A percentile compares a stretch with the other conserved stretches of the same genome.
These are phyloP conservation scores for Arabis alpina DNA, from an alignment of 345 rosid species.

Conservation along the genomic window DNA sequence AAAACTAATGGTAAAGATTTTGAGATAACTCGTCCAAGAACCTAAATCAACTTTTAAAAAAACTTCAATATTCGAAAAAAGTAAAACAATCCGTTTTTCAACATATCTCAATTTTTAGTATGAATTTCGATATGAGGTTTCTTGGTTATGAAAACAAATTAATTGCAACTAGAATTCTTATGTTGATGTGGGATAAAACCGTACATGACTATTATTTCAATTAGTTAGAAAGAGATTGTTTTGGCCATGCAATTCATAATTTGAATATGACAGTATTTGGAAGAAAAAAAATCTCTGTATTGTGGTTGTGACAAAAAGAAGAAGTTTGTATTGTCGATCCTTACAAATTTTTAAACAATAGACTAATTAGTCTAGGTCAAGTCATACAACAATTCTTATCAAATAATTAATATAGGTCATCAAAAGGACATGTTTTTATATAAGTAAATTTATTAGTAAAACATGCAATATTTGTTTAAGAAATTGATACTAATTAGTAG, in stretches of 20 bases:
- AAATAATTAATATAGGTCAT: constrained; percentile 13
- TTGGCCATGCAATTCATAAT: constrained; percentile 9
- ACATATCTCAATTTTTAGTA: background rate
- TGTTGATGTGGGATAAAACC: background rate
- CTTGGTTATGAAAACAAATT: background rate
- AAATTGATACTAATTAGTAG: no score
- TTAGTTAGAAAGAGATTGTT: background rate
- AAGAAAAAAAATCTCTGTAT: background rate
- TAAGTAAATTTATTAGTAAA: constrained; percentile 1
- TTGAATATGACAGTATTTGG: background rate
- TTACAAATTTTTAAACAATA: background rate
- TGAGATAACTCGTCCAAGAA: no score
- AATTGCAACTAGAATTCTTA: background rate
- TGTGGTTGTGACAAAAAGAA: background rate
- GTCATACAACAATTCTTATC: background rate
- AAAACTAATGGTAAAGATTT: no score
- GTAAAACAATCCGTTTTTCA: background rate
- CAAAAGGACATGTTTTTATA: background rate
- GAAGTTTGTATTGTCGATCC: background rate
- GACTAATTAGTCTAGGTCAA: background rate
- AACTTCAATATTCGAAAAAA: background rate
- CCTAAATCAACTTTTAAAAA: background rate
- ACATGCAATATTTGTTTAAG: no score
- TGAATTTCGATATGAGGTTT: background rate
- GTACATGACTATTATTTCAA: background rate